Percentiles rank a stretch among this genome's conserved stretches.
phyloP scores from a whole-genome alignment of 768 basidiomycete genomes.

The Termitomyces eurrhizus region DNA sequence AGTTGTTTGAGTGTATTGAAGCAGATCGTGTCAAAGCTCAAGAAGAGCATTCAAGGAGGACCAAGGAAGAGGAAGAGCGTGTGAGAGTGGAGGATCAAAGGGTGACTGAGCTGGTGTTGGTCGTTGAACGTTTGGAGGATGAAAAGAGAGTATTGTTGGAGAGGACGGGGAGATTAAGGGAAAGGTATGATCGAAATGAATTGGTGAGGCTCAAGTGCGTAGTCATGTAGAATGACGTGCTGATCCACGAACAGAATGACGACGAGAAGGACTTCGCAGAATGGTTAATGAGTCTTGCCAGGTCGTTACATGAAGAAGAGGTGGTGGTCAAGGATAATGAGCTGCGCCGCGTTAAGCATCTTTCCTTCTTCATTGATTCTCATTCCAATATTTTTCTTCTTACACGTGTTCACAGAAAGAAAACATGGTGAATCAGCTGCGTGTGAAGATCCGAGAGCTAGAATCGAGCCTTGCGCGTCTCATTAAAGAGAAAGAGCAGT shows the following conservation, averaged over 20 bases:
- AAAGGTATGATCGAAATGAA: constrained; percentile 23
- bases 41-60: constrained; percentile 9
- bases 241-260: background rate
- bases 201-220: constrained; percentile 31
- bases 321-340: constrained; percentile 33
- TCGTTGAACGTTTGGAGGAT: constrained; percentile 16
- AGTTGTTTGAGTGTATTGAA: constrained; percentile 9
- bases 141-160: constrained; percentile 24
- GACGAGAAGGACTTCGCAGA: background rate
- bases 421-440: constrained; percentile 38
- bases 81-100: constrained; percentile 11
- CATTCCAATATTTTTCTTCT: background rate
- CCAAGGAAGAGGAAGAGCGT: constrained; percentile 13
- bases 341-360: constrained; percentile 42
- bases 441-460: constrained; percentile 39
- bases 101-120: constrained; percentile 14
- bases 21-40: constrained; percentile 12
- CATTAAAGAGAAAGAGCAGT: constrained; percentile 33
- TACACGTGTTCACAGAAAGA: constrained; percentile 23
- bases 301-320: constrained; percentile 19
- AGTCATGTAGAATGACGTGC: background rate
- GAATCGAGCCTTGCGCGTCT: constrained; percentile 44
- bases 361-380: background rate
- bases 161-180: constrained; percentile 16
- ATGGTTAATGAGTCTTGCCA: constrained; percentile 28